A percentile compares a stretch with the other conserved stretches of the same genome.
Conservation (phyloP, 768 basidiomycete genomes). For the Sporobolomyces roseus region DNA sequence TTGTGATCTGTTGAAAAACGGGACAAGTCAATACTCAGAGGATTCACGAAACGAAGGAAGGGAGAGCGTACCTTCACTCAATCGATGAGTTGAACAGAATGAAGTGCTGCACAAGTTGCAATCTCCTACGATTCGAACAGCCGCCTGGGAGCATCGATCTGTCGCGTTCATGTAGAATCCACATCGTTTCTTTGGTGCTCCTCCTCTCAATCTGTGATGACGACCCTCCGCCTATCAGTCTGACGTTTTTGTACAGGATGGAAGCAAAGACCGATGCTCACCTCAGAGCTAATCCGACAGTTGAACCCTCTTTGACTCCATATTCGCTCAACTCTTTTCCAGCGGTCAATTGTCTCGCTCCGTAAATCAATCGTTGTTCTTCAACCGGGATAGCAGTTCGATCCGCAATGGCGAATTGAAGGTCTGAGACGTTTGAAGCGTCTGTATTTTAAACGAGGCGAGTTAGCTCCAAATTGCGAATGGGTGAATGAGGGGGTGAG, state of each 20-base stretch:
- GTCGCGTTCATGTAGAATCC: conserved; percentile 25
- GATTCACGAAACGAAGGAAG: not conserved
- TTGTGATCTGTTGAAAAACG: conserved; percentile 57
- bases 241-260: not conserved
- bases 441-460: not conserved
- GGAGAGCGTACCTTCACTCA: conserved; percentile 58
- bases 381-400: conserved; percentile 27
- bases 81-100: conserved; percentile 77
- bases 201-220: conserved; percentile 12
- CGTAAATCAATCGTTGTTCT: conserved; percentile 38
- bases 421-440: conserved; percentile 24
- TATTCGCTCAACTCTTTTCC: conserved; percentile 9
- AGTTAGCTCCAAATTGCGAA: not conserved
- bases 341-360: conserved; percentile 13
- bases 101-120: conserved; percentile 73
- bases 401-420: conserved; percentile 30
- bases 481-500: too few species aligned
- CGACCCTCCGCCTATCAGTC: not conserved
- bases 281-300: conserved; percentile 30
- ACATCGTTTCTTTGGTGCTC: conserved; percentile 41
- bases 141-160: conserved; percentile 68
- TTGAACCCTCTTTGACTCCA: conserved; percentile 23
- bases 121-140: conserved; percentile 75
- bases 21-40: not conserved
- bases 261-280: not conserved